A percentile compares a stretch with the other conserved stretches of the same genome.
Evolutionary conservation across 2,329 filamentous ascomycete species (phyloP).

Genomic region (Paracamarosporium sp.): DNA sequence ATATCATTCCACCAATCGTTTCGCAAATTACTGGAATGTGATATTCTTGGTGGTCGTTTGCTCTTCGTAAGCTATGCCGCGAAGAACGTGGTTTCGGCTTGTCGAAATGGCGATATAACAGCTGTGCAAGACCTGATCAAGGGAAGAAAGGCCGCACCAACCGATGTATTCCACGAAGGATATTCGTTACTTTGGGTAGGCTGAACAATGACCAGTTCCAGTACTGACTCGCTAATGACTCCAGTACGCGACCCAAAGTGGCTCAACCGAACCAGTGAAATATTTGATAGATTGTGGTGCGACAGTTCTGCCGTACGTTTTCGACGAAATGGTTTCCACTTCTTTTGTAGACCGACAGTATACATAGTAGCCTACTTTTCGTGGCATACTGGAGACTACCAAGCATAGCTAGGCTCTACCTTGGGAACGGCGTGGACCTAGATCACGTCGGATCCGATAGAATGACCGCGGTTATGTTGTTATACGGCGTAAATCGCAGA

Average conservation of each 20-base stretch:
- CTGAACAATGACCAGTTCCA: neutral
- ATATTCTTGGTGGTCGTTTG: neutral
- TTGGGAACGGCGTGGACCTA: slow-evolving; percentile 1
- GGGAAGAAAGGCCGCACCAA: slow-evolving; percentile 2
- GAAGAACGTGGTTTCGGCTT: neutral
- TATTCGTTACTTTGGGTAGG: slow-evolving; percentile 5
- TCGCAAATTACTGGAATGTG: neutral
- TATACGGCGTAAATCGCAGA: neutral
- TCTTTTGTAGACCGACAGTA: neutral
- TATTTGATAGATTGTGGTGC: slow-evolving; percentile 6
- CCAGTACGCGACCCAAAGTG: slow-evolving; percentile 7
- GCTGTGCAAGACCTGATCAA: slow-evolving; percentile 4
- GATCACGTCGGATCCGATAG: slow-evolving; percentile 4
- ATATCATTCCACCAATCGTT: neutral
- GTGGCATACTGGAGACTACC: neutral
- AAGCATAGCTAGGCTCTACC: neutral
- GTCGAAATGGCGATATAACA: slow-evolving; percentile 4
- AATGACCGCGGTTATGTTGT: slow-evolving; percentile 1
- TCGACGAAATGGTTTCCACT: neutral
- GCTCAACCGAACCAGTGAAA: neutral
- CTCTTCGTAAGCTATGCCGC: neutral
- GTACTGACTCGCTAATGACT: neutral
- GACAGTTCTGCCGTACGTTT: slow-evolving; percentile 1
- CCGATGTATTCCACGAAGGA: slow-evolving; percentile 2
- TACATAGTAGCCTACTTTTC: neutral